phyloP scores from a whole-genome alignment of 2,329 filamentous ascomycete genomes.

The Calonectria hawksworthii region DNA sequence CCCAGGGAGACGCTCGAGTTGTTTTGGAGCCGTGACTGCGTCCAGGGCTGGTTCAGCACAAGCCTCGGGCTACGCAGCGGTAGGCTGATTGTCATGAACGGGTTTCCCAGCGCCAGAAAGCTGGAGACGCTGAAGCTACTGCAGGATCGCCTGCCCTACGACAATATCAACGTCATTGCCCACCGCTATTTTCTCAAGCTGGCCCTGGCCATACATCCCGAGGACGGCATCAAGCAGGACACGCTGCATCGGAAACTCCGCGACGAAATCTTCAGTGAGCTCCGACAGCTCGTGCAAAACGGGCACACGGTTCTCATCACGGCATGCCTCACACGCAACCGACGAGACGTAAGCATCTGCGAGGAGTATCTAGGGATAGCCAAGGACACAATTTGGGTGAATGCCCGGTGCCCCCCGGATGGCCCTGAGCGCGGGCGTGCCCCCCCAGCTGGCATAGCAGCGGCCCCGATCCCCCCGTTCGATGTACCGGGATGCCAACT shows the following conservation, averaged over 20 bases:
- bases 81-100: not conserved
- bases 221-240: not conserved
- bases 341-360: not conserved
- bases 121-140: not conserved
- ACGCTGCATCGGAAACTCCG: not conserved
- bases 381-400: not conserved
- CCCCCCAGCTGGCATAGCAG: not conserved
- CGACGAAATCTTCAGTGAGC: not conserved
- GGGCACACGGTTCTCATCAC: not conserved
- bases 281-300: not conserved
- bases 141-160: not conserved
- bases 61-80: not conserved
- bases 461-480: not conserved
- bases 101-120: not conserved
- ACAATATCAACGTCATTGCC: not conserved
- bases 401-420: not conserved
- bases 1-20: not conserved
- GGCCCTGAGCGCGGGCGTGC: not conserved
- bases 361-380: not conserved
- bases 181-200: not conserved
- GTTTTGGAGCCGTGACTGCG: not conserved
- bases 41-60: not conserved
- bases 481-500: not conserved
- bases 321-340: not conserved
- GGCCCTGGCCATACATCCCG: not conserved